Percentiles rank a stretch among this genome's conserved stretches.
phyloP scores from a whole-genome alignment of 495 filamentous ascomycete genomes.

The Podospora fimiseda region DNA sequence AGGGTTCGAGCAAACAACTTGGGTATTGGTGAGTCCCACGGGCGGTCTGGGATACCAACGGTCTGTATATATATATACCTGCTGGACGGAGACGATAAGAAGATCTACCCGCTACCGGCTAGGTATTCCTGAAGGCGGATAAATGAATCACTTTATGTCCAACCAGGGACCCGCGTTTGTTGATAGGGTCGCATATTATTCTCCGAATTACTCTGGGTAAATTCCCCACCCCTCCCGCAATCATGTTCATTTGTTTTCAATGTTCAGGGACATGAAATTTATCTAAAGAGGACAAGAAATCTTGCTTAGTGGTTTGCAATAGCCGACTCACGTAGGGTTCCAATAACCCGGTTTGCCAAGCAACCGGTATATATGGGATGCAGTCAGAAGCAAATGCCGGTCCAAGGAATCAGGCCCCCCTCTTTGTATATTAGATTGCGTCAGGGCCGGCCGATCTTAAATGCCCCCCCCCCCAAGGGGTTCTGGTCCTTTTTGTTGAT shows the following conservation, averaged over 20 bases:
- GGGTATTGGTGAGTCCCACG: background rate
- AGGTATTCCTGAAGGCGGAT: background rate
- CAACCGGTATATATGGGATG: background rate
- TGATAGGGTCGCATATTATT: background rate
- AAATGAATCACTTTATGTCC: background rate
- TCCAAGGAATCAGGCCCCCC: background rate
- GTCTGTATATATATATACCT: background rate
- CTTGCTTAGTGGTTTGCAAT: background rate
- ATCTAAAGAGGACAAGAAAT: background rate
- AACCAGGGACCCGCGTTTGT: background rate
- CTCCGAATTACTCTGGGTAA: background rate
- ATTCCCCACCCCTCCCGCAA: background rate
- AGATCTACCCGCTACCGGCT: background rate
- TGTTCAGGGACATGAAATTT: background rate
- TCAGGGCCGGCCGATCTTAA: background rate
- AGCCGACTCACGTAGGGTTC: background rate
- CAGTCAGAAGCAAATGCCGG: background rate
- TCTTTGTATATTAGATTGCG: background rate
- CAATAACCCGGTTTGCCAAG: background rate
- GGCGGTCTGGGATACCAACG: background rate
- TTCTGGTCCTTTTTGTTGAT: too few relatives aligned
- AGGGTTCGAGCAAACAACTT: too few relatives aligned
- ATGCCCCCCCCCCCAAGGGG: background rate
- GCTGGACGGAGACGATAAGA: background rate
- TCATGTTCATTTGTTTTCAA: background rate